These are phyloP conservation scores for Populus hybrid DNA, from an alignment of 441 rosid species.

Conservation along the genomic window DNA sequence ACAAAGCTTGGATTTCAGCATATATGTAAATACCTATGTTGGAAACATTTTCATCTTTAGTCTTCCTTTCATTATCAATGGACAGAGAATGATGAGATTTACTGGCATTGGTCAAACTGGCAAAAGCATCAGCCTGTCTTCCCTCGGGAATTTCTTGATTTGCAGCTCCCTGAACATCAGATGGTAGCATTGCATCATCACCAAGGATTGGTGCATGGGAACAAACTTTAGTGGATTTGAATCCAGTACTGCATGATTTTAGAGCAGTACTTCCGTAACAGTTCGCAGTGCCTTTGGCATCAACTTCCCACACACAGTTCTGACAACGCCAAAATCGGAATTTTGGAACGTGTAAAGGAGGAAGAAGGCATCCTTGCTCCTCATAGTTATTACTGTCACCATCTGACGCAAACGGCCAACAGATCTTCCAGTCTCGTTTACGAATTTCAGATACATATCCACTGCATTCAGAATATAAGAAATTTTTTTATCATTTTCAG, in stretches of 20 bases:
- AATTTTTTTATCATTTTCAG: background rate
- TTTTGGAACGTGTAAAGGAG: constrained; percentile 60
- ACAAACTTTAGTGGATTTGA: constrained; percentile 32
- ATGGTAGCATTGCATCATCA: constrained; percentile 25
- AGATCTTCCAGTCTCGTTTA: constrained; percentile 46
- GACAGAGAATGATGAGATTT: constrained; percentile 21
- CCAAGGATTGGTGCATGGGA: constrained; percentile 29
- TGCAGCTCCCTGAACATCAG: constrained; percentile 33
- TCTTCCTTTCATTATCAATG: constrained; percentile 30
- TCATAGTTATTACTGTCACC: constrained; percentile 26
- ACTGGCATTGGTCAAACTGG: constrained; percentile 22
- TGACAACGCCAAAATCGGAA: constrained; percentile 73
- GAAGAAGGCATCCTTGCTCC: constrained; percentile 41
- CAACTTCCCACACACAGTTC: constrained; percentile 44
- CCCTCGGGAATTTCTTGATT: constrained; percentile 24
- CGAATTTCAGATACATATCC: constrained; percentile 77
- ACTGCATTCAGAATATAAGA: constrained; percentile 43
- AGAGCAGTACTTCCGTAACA: constrained; percentile 22
- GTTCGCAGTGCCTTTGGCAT: constrained; percentile 26
- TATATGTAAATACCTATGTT: constrained; percentile 38
- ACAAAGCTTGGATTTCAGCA: constrained; percentile 21
- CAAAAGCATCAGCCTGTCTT: constrained; percentile 27
- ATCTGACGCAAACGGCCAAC: constrained; percentile 76
- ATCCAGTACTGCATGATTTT: constrained; percentile 19
- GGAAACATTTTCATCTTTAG: constrained; percentile 20